Evolutionary conservation across 2,329 filamentous ascomycete genomes (phyloP).

Genomic region (Claviceps capensis): DNA sequence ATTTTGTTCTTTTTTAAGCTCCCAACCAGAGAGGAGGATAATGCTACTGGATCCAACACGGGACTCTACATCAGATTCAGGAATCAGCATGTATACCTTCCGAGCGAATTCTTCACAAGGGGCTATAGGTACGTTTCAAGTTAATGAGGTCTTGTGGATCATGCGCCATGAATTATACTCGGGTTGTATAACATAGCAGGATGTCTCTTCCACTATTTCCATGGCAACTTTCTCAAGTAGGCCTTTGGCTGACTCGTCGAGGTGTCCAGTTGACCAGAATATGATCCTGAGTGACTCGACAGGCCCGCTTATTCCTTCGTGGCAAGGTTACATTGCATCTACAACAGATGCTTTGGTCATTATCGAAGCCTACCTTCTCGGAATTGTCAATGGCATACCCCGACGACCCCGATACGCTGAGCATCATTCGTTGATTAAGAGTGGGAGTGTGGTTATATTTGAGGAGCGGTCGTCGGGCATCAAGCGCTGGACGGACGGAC

Average conservation of each 20-base stretch:
- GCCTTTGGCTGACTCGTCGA: neutral
- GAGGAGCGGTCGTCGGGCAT: slow-evolving; percentile 81
- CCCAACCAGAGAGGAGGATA: neutral
- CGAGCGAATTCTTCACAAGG: neutral
- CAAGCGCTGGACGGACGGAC: slow-evolving; percentile 84
- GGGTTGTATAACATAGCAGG: neutral
- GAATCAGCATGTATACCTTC: slow-evolving; percentile 2
- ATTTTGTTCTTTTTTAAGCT: neutral
- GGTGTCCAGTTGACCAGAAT: neutral
- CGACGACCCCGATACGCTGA: slow-evolving; percentile 77
- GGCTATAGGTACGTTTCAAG: neutral
- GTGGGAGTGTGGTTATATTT: slow-evolving; percentile 79
- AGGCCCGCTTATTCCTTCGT: slow-evolving; percentile 43
- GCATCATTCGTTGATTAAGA: slow-evolving; percentile 59
- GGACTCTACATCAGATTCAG: neutral
- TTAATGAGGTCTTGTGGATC: neutral
- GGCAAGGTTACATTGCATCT: slow-evolving; percentile 48
- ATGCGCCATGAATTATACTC: neutral
- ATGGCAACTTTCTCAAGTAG: neutral
- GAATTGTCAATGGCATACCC: slow-evolving; percentile 57
- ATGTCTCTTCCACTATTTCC: neutral
- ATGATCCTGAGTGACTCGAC: slow-evolving; percentile 4
- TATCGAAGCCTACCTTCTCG: slow-evolving; percentile 66
- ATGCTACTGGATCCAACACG: neutral
- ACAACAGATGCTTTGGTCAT: slow-evolving; percentile 65